phyloP scores from a whole-genome alignment of 2,329 filamentous ascomycete species.

The Talaromyces sp. region DNA sequence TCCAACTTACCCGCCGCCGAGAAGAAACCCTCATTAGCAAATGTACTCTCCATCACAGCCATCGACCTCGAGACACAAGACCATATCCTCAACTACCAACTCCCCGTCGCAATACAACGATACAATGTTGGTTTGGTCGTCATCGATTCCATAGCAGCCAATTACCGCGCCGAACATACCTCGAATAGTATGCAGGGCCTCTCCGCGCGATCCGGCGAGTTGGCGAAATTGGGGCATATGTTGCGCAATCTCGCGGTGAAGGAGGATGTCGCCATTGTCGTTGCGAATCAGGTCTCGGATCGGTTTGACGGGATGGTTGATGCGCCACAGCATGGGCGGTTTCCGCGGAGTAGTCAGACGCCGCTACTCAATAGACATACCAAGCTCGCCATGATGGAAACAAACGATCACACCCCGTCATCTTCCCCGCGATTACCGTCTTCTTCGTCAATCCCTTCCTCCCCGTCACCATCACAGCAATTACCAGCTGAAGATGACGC shows the following conservation, averaged over 20 bases:
- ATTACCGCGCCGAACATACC: conserved; percentile 80
- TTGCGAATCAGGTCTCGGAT: conserved; percentile 94
- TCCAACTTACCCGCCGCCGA: conserved; percentile 39
- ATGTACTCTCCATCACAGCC: conserved; percentile 76
- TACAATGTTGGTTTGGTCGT: conserved; percentile 78
- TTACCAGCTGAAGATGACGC: conserved; percentile 31
- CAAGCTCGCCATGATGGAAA: not conserved
- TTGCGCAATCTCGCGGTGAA: conserved; percentile 73
- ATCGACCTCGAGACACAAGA: conserved; percentile 93
- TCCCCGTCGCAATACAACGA: conserved; percentile 77
- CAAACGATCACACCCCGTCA: not conserved
- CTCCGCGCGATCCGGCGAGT: conserved; percentile 71
- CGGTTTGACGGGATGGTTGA: conserved; percentile 58
- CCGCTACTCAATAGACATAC: not conserved
- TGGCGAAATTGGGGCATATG: conserved; percentile 71
- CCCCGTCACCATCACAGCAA: conserved; percentile 32
- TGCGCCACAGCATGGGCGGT: not conserved
- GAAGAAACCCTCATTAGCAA: conserved; percentile 65
- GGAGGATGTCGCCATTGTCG: conserved; percentile 77
- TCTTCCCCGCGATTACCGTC: conserved; percentile 1
- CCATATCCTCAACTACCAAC: conserved; percentile 88
- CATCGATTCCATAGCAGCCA: conserved; percentile 89
- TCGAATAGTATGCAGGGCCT: conserved; percentile 53
- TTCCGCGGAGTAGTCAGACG: conserved; percentile 7
- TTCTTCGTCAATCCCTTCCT: not conserved